Conservation (phyloP, 495 filamentous ascomycete genomes). For the Neurospora cerealis region DNA sequence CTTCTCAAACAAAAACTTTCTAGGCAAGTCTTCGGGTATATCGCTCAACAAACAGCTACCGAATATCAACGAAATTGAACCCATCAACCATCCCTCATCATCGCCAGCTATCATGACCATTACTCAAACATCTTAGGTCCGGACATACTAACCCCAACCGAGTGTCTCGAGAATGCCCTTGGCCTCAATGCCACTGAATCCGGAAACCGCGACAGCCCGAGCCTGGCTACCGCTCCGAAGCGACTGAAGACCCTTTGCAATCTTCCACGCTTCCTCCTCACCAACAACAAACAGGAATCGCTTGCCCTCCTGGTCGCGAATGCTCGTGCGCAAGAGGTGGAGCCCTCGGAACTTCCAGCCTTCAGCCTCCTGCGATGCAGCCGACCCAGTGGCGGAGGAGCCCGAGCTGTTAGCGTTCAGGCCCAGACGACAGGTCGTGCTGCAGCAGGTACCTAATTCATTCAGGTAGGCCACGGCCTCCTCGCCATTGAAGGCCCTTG, state of each 20-base stretch:
- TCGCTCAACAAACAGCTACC: neutral
- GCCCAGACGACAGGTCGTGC: constrained; percentile 46
- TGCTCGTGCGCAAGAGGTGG: constrained; percentile 72
- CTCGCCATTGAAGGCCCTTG: constrained; percentile 42
- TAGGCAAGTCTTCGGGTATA: too few species aligned
- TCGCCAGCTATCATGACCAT: neutral
- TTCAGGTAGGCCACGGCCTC: constrained; percentile 53
- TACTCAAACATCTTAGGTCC: neutral
- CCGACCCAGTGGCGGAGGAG: constrained; percentile 18
- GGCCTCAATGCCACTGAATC: constrained; percentile 50
- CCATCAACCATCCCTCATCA: neutral
- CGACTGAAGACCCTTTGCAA: constrained; percentile 67
- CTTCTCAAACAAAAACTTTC: too few species aligned
- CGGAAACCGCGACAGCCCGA: constrained; percentile 53
- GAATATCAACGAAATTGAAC: neutral
- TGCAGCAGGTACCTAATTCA: constrained; percentile 50
- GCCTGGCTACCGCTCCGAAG: constrained; percentile 63
- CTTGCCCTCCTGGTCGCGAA: constrained; percentile 76
- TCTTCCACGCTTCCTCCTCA: constrained; percentile 88
- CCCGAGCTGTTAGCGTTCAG: constrained; percentile 4
- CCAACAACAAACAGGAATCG: constrained; percentile 73
- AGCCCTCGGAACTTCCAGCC: constrained; percentile 45
- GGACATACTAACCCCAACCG: constrained; percentile 34
- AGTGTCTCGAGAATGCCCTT: constrained; percentile 49
- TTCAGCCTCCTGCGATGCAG: constrained; percentile 36